These are phyloP conservation scores for Climacium dendroides DNA, from an alignment of 225 moss, liverwort and hornwort species.

Conservation along the genomic window DNA sequence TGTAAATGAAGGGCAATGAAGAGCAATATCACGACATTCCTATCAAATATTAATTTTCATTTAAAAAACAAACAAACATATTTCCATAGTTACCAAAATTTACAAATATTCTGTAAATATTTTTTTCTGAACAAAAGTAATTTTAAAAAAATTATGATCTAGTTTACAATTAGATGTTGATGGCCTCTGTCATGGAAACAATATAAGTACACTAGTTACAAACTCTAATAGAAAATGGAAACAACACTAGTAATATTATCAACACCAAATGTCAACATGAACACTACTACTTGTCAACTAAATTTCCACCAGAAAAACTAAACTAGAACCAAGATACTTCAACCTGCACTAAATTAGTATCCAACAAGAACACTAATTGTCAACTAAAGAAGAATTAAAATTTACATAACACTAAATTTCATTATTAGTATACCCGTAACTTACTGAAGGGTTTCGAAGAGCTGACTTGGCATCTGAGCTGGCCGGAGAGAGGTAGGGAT, in stretches of 20 bases:
- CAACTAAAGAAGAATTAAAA: not conserved
- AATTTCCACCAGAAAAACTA: not conserved
- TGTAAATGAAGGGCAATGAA: too few relatives aligned
- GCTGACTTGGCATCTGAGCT: not conserved
- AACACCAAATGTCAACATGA: not conserved
- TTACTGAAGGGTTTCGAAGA: not conserved
- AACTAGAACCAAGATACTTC: too few relatives aligned
- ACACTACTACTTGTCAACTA: not conserved
- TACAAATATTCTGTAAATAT: not conserved
- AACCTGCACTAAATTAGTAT: not conserved
- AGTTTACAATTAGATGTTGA: rapidly evolving
- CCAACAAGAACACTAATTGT: not conserved
- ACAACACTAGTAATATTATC: too few relatives aligned
- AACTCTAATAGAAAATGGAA: not conserved
- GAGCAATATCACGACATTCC: rapidly evolving
- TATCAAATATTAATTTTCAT: too few relatives aligned
- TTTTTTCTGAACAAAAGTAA: not conserved
- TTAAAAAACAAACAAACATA: too few relatives aligned
- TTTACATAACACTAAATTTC: not conserved
- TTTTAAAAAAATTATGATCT: not conserved
- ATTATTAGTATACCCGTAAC: not conserved
- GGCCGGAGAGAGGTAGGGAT: not conserved
- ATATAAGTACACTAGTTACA: not conserved
- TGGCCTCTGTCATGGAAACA: rapidly evolving
- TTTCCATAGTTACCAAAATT: too few relatives aligned